Percentiles rank a stretch among this genome's conserved stretches.
phyloP scores from a whole-genome alignment of 176 grass and related monocot species.

The Lolium multiflorum region DNA sequence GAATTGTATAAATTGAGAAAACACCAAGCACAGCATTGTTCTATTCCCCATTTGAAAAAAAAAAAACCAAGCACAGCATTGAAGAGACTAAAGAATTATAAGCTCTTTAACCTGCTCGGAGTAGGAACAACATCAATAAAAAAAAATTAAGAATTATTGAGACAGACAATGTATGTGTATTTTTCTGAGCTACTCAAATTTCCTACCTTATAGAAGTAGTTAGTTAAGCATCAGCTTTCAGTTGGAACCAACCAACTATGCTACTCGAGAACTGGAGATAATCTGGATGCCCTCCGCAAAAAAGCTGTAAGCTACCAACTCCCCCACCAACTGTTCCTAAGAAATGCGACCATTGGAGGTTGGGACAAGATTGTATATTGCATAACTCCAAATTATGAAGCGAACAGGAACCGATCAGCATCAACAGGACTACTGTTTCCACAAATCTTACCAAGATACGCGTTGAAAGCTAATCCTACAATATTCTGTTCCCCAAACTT shows the following conservation, averaged over 20 bases:
- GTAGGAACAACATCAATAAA: constrained; percentile 3
- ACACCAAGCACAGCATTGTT: background rate
- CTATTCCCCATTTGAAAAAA: no score
- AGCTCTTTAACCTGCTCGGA: constrained; percentile 18
- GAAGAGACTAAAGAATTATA: background rate
- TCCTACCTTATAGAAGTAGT: background rate
- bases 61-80: constrained; percentile 4
- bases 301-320: background rate
- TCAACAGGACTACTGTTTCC: background rate
- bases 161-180: background rate
- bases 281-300: background rate
- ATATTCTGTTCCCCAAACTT: background rate
- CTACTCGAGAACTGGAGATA: background rate
- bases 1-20: background rate
- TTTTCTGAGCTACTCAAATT: background rate
- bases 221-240: background rate
- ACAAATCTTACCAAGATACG: background rate
- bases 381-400: background rate
- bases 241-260: background rate
- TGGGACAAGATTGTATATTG: background rate
- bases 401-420: constrained; percentile 22
- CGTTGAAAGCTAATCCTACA: background rate
- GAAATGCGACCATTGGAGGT: background rate
- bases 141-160: constrained; percentile 36
- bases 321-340: background rate